Evolutionary conservation across 2,329 filamentous ascomycete species (phyloP).

Genomic region (Exophiala viscosa): DNA sequence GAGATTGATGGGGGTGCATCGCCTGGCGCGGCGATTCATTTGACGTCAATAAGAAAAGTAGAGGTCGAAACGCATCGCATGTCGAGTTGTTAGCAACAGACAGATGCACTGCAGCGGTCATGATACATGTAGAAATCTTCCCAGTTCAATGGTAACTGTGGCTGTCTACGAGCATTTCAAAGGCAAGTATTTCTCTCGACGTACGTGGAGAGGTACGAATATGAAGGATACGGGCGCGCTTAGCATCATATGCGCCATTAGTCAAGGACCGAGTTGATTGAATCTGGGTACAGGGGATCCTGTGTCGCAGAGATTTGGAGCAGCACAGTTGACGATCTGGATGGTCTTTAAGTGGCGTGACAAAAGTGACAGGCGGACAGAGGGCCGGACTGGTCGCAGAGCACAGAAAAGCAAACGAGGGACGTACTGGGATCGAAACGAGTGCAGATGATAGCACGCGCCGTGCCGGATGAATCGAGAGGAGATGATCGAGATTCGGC

Average conservation of each 20-base stretch:
- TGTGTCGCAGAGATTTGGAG: conserved; percentile 4
- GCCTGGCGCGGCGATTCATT: conserved; percentile 6
- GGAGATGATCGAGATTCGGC: conserved; percentile 22
- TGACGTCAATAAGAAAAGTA: conserved; percentile 5
- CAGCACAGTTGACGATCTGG: too few relatives aligned
- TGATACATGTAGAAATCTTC: conserved; percentile 2
- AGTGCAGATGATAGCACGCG: not conserved
- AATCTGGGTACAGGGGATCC: conserved; percentile 7
- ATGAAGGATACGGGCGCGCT: not conserved
- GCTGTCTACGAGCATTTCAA: not conserved
- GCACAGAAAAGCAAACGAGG: not conserved
- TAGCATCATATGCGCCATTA: conserved; percentile 7
- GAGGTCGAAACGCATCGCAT: conserved; percentile 1
- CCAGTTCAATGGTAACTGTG: not conserved
- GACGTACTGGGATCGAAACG: not conserved
- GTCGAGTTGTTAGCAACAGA: conserved; percentile 2
- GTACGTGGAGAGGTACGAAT: too few relatives aligned
- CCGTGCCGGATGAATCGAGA: not conserved
- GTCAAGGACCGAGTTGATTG: conserved; percentile 8
- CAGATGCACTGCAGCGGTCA: conserved; percentile 10
- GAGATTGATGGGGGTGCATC: conserved; percentile 9
- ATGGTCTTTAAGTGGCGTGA: conserved; percentile 3
- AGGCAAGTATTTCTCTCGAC: not conserved
- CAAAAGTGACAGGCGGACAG: not conserved
- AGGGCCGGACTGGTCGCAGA: not conserved